These are phyloP conservation scores for Choanephora cucurbitarum DNA, from an alignment of 371 early-diverging fungal genomes.

Conservation along the genomic window DNA sequence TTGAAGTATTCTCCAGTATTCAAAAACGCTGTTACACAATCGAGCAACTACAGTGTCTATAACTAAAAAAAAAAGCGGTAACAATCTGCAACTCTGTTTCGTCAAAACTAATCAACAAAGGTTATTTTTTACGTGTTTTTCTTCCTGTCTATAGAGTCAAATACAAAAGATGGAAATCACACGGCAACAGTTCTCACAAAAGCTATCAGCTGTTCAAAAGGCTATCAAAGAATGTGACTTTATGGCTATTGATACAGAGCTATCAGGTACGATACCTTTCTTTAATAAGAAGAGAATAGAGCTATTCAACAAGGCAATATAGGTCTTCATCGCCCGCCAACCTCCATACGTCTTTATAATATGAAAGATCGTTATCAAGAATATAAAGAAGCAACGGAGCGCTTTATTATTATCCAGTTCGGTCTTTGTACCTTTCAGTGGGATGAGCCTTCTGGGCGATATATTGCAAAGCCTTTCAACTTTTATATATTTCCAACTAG, in stretches of 20 bases:
- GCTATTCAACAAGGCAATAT: background rate
- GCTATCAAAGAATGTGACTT: conserved; percentile 77
- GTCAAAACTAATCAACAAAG: too few species aligned
- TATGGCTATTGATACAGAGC: conserved; percentile 85
- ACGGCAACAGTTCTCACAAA: conserved; percentile 62
- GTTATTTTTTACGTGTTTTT: background rate
- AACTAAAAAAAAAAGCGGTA: too few species aligned
- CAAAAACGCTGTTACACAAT: too few species aligned
- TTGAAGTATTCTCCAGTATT: too few species aligned
- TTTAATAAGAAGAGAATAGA: background rate
- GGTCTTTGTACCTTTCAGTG: conserved; percentile 81
- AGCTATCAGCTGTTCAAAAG: conserved; percentile 56
- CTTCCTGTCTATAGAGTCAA: background rate
- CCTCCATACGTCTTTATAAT: conserved; percentile 47
- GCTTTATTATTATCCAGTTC: conserved; percentile 75
- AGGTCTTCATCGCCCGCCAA: conserved; percentile 48
- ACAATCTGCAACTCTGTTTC: too few species aligned
- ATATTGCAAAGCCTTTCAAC: conserved; percentile 84
- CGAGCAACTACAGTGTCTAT: too few species aligned
- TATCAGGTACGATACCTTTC: conserved; percentile 64
- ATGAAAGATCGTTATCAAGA: conserved; percentile 69
- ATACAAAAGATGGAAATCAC: conserved; percentile 71
- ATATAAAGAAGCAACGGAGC: conserved; percentile 55
- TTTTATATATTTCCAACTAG: conserved; percentile 84
- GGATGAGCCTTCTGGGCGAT: conserved; percentile 58